These are phyloP conservation scores for Murraya koenigii DNA, from an alignment of 345 rosid genomes.

Conservation along the genomic window DNA sequence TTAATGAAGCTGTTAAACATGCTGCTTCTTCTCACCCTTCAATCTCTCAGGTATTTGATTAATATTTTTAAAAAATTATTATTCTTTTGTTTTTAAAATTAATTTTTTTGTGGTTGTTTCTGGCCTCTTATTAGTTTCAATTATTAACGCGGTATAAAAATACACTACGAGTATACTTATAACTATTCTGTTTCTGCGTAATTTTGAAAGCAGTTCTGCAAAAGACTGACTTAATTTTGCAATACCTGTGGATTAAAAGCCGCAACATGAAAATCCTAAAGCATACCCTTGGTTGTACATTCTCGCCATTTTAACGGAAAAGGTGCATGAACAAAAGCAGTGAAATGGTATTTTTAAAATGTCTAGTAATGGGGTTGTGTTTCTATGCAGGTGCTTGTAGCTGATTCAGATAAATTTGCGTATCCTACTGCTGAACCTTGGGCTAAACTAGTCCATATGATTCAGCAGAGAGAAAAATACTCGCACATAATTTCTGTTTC, in stretches of 20 bases:
- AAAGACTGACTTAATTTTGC: not conserved
- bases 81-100: not conserved
- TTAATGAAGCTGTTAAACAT: slow-evolving; percentile 63
- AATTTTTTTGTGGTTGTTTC: not conserved
- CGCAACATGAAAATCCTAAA: not conserved
- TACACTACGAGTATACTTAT: not conserved
- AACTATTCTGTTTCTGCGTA: not conserved
- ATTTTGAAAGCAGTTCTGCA: not conserved
- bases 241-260: not conserved
- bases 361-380: not conserved
- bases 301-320: not conserved
- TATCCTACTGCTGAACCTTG: slow-evolving; percentile 84
- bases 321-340: not conserved
- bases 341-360: not conserved
- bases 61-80: not conserved
- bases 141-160: not conserved
- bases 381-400: slow-evolving; percentile 68
- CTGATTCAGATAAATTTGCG: slow-evolving; percentile 74
- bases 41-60: slow-evolving; percentile 55
- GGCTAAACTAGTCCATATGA: slow-evolving; percentile 74
- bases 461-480: slow-evolving; percentile 63
- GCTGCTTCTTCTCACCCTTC: slow-evolving; percentile 82
- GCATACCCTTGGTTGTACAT: not conserved
- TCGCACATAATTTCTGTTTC: slow-evolving; percentile 77
- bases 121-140: not conserved